Percentiles rank a stretch among this genome's conserved stretches.
These are phyloP conservation scores for Nymphaea thermarum DNA, from an alignment of 164 flowering plant genomes.

Conservation along the genomic window DNA sequence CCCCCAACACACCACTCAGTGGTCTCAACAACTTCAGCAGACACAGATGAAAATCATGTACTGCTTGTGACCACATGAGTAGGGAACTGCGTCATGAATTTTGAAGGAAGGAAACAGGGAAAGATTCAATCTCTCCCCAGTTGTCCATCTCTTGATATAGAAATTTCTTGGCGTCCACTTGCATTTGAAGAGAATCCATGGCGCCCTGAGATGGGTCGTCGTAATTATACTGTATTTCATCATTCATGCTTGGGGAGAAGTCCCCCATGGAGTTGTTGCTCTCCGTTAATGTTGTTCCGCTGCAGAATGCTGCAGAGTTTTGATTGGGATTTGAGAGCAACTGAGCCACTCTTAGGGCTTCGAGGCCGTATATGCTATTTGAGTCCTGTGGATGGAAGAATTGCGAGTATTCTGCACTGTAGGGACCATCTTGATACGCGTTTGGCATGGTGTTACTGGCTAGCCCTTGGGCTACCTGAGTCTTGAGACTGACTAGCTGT, in stretches of 20 bases:
- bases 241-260: neutral
- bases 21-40: no score
- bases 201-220: neutral
- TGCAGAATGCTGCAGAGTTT: neutral
- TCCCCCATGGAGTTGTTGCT: neutral
- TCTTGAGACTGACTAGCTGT: conserved; percentile 54
- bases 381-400: neutral
- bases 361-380: neutral
- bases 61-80: neutral
- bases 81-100: neutral
- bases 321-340: neutral
- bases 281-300: neutral
- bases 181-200: neutral
- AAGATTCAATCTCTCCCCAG: neutral
- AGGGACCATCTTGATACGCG: neutral
- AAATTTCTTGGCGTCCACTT: neutral
- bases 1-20: no score
- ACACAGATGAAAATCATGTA: neutral
- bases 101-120: neutral
- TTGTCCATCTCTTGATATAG: neutral
- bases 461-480: conserved; percentile 43
- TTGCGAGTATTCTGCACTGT: neutral
- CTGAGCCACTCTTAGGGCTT: neutral
- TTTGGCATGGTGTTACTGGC: conserved; percentile 9
- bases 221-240: neutral